phyloP scores from a whole-genome alignment of 805 yeast species.

The Yamadazyma endophytica region DNA sequence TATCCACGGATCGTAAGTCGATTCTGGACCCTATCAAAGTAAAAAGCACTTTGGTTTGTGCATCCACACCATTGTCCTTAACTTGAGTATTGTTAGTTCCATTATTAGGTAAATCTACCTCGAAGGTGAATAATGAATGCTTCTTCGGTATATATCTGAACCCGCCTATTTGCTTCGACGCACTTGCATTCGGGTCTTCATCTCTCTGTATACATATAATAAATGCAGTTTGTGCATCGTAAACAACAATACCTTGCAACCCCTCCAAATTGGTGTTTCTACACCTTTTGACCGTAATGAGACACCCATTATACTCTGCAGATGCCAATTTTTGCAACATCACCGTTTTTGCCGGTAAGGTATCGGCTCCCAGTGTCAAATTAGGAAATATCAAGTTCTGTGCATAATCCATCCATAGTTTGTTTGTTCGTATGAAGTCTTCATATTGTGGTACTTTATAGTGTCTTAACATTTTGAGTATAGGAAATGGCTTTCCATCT shows the following conservation, averaged over 20 bases:
- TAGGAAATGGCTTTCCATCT: conserved; percentile 20
- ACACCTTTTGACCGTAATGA: conserved; percentile 54
- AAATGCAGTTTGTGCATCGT: conserved; percentile 78
- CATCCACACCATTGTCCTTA: no score
- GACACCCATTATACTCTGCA: conserved; percentile 82
- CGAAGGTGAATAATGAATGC: conserved; percentile 59
- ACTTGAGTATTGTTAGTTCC: no score
- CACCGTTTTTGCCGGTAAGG: conserved; percentile 21
- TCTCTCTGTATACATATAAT: conserved; percentile 52
- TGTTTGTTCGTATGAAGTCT: conserved; percentile 50
- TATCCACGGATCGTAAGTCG: conserved; percentile 68
- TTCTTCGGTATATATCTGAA: conserved; percentile 62
- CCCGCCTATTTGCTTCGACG: conserved; percentile 51
- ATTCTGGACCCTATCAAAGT: conserved; percentile 77
- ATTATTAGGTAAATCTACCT: conserved; percentile 19
- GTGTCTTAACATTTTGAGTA: conserved; percentile 18
- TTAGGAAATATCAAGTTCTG: conserved; percentile 45
- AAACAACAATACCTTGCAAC: conserved; percentile 66
- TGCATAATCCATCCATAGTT: conserved; percentile 74
- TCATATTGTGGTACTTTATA: conserved; percentile 40
- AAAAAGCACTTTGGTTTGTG: conserved; percentile 44
- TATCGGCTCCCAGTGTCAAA: conserved; percentile 10
- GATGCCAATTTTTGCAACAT: conserved; percentile 58
- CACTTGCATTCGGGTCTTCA: conserved; percentile 17
- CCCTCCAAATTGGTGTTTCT: conserved; percentile 57